A percentile compares a stretch with the other conserved stretches of the same genome.
Conservation (phyloP, 371 early-diverging fungal genomes). For the Nematocida parisii region DNA sequence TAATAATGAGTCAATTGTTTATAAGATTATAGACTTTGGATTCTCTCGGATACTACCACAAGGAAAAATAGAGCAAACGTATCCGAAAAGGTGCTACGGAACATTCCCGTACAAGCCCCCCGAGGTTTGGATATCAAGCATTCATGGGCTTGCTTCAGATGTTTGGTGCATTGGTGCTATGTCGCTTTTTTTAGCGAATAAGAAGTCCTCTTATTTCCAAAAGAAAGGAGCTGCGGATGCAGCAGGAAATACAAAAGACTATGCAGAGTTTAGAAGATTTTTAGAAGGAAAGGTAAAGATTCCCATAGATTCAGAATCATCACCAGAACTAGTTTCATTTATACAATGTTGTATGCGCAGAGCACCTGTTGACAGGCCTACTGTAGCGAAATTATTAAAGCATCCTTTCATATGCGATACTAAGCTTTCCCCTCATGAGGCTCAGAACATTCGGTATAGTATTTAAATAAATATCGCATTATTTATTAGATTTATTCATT, state of each 20-base stretch:
- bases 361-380: constrained; percentile 62
- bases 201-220: constrained; percentile 39
- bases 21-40: constrained; percentile 71
- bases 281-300: constrained; percentile 54
- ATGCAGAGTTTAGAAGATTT: constrained; percentile 55
- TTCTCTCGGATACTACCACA: constrained; percentile 55
- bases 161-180: constrained; percentile 69
- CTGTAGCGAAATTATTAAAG: constrained; percentile 62
- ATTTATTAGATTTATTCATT: neutral
- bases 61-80: constrained; percentile 24
- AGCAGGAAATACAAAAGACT: constrained; percentile 58
- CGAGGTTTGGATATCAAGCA: constrained; percentile 65
- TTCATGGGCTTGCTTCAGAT: constrained; percentile 68
- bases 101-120: constrained; percentile 71
- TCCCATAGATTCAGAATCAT: constrained; percentile 57
- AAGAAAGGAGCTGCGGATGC: constrained; percentile 32
- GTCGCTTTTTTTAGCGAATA: constrained; percentile 47
- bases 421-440: neutral
- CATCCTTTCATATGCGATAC: constrained; percentile 66
- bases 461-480: constrained; percentile 10
- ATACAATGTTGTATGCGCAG: constrained; percentile 63
- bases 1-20: constrained; percentile 42
- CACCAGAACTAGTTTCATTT: constrained; percentile 64
- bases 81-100: constrained; percentile 69
- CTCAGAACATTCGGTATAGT: neutral